These are phyloP conservation scores for Candida anutae DNA, from an alignment of 1,139 yeast species.

Conservation along the genomic window DNA sequence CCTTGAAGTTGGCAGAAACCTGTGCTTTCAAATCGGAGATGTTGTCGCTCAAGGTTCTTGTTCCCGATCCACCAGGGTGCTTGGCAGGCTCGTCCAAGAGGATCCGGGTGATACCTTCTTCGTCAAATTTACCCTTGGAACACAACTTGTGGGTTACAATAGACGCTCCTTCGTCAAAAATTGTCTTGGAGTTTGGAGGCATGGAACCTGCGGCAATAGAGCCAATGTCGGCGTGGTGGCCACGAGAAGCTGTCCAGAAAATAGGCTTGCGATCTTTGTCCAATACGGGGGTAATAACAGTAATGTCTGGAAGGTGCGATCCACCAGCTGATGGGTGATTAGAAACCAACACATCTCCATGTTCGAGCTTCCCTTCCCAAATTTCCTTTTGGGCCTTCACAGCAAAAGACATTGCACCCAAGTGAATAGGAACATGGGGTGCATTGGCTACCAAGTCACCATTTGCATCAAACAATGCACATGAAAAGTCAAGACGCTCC, in stretches of 20 bases:
- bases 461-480: conserved; percentile 69
- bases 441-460: conserved; percentile 83
- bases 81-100: conserved; percentile 37
- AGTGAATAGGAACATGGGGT: conserved; percentile 81
- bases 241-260: conserved; percentile 41
- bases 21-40: conserved; percentile 39
- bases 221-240: conserved; percentile 44
- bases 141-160: conserved; percentile 34
- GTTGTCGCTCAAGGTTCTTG: conserved; percentile 34
- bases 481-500: conserved; percentile 76
- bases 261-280: conserved; percentile 23
- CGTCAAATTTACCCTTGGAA: conserved; percentile 31
- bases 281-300: conserved; percentile 61
- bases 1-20: conserved; percentile 36
- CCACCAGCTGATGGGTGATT: conserved; percentile 82
- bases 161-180: conserved; percentile 39
- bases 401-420: conserved; percentile 86
- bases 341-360: conserved; percentile 70
- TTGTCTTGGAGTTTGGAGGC: conserved; percentile 41
- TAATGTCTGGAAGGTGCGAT: conserved; percentile 77
- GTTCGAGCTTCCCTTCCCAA: conserved; percentile 54
- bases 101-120: conserved; percentile 29
- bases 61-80: conserved; percentile 40
- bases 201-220: conserved; percentile 39
- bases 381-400: conserved; percentile 57